Conservation (phyloP, 108 stramenopile species). For the Skeletonema tropicum region DNA sequence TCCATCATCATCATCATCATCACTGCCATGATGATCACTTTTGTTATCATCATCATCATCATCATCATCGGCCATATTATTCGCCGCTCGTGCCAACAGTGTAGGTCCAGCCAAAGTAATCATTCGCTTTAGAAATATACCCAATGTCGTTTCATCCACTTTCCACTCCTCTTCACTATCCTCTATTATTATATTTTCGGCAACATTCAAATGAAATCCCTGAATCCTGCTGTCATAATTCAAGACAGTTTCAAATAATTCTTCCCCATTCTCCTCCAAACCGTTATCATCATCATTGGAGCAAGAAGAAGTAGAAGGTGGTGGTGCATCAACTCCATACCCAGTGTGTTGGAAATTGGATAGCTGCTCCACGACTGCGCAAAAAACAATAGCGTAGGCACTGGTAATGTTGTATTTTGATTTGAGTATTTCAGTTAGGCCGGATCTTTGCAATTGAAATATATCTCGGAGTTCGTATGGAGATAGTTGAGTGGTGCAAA, state of each 20-base stretch:
- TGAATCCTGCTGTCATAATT: slow-evolving; percentile 63
- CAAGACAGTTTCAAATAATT: slow-evolving; percentile 62
- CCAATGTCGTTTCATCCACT: slow-evolving; percentile 42
- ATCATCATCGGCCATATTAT: slow-evolving; percentile 21
- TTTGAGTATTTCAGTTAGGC: slow-evolving; percentile 64
- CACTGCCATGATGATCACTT: no score
- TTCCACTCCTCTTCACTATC: slow-evolving; percentile 24
- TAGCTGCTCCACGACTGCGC: slow-evolving; percentile 80
- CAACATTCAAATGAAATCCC: slow-evolving; percentile 66
- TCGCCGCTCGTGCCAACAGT: slow-evolving; percentile 59
- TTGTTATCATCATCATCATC: slow-evolving; percentile 28
- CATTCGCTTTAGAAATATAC: slow-evolving; percentile 55
- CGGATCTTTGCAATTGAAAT: slow-evolving; percentile 75
- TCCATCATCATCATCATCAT: slow-evolving; percentile 33
- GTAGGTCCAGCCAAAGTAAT: slow-evolving; percentile 73
- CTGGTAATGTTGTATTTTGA: slow-evolving; percentile 72
- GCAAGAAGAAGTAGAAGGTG: no score
- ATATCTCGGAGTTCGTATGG: slow-evolving; percentile 35
- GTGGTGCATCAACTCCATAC: slow-evolving; percentile 71
- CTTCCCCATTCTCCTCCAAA: slow-evolving; percentile 47
- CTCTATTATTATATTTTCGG: neutral
- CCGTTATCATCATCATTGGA: neutral
- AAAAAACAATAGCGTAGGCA: slow-evolving; percentile 74
- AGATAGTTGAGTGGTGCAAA: slow-evolving; percentile 33
- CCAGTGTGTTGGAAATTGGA: slow-evolving; percentile 77